These are phyloP conservation scores for Silene latifolia DNA, from an alignment of 148 eudicot genomes.

Conservation along the genomic window DNA sequence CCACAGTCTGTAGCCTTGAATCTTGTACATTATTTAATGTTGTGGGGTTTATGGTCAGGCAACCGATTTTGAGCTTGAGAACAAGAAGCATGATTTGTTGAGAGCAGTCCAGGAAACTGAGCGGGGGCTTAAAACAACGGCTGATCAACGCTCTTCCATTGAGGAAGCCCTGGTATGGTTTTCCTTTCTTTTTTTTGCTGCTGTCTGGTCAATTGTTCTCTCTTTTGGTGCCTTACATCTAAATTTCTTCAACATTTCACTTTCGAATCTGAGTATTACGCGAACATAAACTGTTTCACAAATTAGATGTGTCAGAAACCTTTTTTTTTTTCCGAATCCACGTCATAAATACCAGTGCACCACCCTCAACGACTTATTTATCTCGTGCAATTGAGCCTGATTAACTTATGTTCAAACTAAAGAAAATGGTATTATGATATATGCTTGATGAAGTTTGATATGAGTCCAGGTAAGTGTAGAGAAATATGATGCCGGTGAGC, in stretches of 20 bases:
- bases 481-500: conserved; percentile 50
- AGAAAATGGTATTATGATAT: no score
- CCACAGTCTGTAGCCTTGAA: no score
- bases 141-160: conserved; percentile 62
- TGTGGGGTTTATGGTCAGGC: conserved; percentile 25
- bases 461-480: conserved; percentile 62
- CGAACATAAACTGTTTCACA: no score
- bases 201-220: neutral
- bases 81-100: conserved; percentile 55
- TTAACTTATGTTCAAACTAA: no score
- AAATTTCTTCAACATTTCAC: no score
- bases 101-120: conserved; percentile 66
- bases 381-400: no score
- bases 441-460: neutral
- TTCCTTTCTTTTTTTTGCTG: conserved; percentile 5
- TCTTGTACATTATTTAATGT: conserved; percentile 27
- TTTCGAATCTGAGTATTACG: no score
- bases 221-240: neutral
- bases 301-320: no score
- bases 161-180: conserved; percentile 62
- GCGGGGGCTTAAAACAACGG: conserved; percentile 65
- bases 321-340: no score
- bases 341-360: no score
- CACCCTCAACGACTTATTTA: no score
- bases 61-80: conserved; percentile 49